These are phyloP conservation scores for Penicillium oxalicum DNA, from an alignment of 2,329 filamentous ascomycete species.

Conservation along the genomic window DNA sequence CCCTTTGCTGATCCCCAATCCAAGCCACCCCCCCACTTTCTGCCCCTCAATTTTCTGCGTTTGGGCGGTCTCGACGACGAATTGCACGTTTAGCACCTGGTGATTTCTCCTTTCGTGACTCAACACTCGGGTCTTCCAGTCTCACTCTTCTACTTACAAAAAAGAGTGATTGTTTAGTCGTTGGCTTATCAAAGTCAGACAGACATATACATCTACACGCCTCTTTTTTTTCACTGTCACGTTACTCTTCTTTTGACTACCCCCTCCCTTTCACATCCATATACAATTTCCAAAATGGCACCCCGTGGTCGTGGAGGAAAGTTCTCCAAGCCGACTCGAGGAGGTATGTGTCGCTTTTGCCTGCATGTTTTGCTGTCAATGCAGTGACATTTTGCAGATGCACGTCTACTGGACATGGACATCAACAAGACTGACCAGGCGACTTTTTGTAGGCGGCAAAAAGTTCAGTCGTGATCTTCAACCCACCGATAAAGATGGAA, in stretches of 20 bases:
- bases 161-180: too few relatives aligned
- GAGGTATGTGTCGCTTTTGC: constrained; percentile 53
- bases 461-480: constrained; percentile 89
- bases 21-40: background rate
- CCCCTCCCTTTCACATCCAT: background rate
- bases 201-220: background rate
- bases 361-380: too few relatives aligned
- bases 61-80: background rate
- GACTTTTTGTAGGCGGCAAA: constrained; percentile 65
- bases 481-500: constrained; percentile 82
- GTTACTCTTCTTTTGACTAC: too few relatives aligned
- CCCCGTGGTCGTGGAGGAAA: constrained; percentile 78
- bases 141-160: too few relatives aligned
- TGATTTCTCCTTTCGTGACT: too few relatives aligned
- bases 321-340: constrained; percentile 87
- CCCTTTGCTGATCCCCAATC: too few relatives aligned
- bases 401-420: constrained; percentile 22
- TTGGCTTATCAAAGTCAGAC: too few relatives aligned
- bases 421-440: background rate
- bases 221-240: background rate
- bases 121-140: too few relatives aligned
- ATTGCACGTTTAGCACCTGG: too few relatives aligned
- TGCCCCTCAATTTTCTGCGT: background rate
- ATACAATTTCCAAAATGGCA: constrained; percentile 29
- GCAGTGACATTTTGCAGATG: too few relatives aligned